A percentile compares a stretch with the other conserved stretches of the same genome.
Evolutionary conservation across 192 early-diverging fungal genomes (phyloP).

Genomic region (Geosiphon pyriformis): DNA sequence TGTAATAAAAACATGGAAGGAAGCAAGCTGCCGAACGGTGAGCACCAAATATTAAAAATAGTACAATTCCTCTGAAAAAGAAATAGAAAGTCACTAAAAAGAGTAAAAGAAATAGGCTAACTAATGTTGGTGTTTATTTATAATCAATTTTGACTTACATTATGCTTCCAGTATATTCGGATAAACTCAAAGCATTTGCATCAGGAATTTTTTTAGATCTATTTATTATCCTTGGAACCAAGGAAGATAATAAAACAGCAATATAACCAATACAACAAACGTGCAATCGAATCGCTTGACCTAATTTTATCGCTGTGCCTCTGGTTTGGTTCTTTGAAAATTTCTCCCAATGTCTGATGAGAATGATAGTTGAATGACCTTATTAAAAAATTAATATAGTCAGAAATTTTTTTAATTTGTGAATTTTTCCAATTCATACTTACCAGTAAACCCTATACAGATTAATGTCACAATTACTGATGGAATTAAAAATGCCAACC

Average conservation of each 20-base stretch:
- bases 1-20: slow-evolving; percentile 14
- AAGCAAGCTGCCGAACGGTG: not conserved
- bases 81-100: not conserved
- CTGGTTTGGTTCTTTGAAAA: not conserved
- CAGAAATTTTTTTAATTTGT: not conserved
- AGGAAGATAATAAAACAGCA: not conserved
- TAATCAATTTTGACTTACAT: not conserved
- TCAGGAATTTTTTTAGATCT: not conserved
- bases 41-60: slow-evolving; percentile 12
- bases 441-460: not conserved
- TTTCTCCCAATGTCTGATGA: not conserved
- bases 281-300: not conserved
- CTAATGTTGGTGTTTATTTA: not conserved
- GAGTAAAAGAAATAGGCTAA: not conserved
- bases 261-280: not conserved
- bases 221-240: not conserved
- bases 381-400: not conserved
- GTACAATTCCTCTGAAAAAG: slow-evolving; percentile 1
- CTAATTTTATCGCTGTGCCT: slow-evolving; percentile 13
- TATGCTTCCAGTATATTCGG: not conserved
- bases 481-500: not conserved
- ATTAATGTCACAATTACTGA: not conserved
- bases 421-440: too few species aligned
- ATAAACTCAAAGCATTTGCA: too few species aligned
- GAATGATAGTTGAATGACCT: not conserved